Evolutionary conservation across 2,329 filamentous ascomycete genomes (phyloP).

Genomic region (Nemania abortiva): DNA sequence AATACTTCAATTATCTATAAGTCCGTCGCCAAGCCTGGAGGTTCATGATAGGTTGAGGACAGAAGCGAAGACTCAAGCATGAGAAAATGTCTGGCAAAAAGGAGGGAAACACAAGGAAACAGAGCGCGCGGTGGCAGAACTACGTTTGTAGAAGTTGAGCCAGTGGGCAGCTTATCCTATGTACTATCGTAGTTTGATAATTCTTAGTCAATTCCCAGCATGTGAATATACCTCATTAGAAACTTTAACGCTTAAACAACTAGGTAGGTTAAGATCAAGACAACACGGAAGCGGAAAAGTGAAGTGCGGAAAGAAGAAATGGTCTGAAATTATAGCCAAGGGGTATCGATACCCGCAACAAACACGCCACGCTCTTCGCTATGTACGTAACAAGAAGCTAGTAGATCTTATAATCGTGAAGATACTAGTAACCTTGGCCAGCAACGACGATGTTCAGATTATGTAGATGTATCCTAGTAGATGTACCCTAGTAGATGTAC

Average conservation of each 20-base stretch:
- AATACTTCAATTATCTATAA: too few relatives aligned
- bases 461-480: slow-evolving; percentile 13
- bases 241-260: too few relatives aligned
- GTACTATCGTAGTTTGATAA: too few relatives aligned
- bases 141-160: not conserved
- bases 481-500: too few relatives aligned
- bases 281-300: slow-evolving; percentile 74
- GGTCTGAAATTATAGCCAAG: slow-evolving; percentile 13
- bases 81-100: too few relatives aligned
- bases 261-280: slow-evolving; percentile 60
- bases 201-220: too few relatives aligned
- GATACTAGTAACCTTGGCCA: slow-evolving; percentile 43
- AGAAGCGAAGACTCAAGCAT: too few relatives aligned
- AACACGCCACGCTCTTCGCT: slow-evolving; percentile 40
- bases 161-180: not conserved
- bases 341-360: slow-evolving; percentile 22
- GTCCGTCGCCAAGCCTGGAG: too few relatives aligned
- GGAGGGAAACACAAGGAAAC: too few relatives aligned
- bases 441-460: slow-evolving; percentile 30
- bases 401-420: slow-evolving; percentile 36
- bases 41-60: too few relatives aligned
- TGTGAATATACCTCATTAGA: too few relatives aligned
- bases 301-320: slow-evolving; percentile 44
- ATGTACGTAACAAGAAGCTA: slow-evolving; percentile 46
- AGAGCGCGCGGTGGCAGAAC: too few relatives aligned